Percentiles rank a stretch among this genome's conserved stretches.
phyloP scores from a whole-genome alignment of 179 eudicot genomes.

The Gypsophila paniculata region DNA sequence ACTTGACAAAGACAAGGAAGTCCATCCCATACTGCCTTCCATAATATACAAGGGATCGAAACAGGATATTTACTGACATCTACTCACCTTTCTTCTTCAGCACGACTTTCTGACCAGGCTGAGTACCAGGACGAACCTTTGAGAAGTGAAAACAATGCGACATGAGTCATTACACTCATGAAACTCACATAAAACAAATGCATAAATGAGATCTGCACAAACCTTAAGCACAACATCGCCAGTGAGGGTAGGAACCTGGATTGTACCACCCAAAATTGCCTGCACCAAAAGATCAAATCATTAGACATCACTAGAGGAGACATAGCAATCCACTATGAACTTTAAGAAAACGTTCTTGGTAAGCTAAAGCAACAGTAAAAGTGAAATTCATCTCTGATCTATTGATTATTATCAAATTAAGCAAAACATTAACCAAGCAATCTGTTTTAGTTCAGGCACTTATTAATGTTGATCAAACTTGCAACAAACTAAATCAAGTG shows the following conservation, averaged over 20 bases:
- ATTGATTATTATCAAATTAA: too few relatives aligned
- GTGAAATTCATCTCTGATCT: too few relatives aligned
- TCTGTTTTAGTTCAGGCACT: too few relatives aligned
- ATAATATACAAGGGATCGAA: neutral
- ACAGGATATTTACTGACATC: neutral
- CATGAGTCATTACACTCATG: neutral
- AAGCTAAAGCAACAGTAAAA: neutral
- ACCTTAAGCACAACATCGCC: slow-evolving; percentile 97
- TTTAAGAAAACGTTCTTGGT: neutral
- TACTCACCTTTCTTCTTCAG: slow-evolving; percentile 79
- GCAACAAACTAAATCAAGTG: neutral
- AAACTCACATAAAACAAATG: neutral
- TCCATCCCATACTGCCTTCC: neutral
- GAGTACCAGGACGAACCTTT: slow-evolving; percentile 91
- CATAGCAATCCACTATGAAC: neutral
- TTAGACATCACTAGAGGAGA: slow-evolving; percentile 7
- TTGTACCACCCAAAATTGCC: slow-evolving; percentile 94
- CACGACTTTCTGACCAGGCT: slow-evolving; percentile 96
- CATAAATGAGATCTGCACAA: slow-evolving; percentile 3
- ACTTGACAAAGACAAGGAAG: neutral
- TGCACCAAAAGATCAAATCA: slow-evolving; percentile 32
- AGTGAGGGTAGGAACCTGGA: slow-evolving; percentile 82
- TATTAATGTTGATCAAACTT: neutral
- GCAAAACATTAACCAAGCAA: too few relatives aligned
- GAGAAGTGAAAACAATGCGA: slow-evolving; percentile 7